These are phyloP conservation scores for Kondoa subrosea DNA, from an alignment of 768 basidiomycete species.

Conservation along the genomic window DNA sequence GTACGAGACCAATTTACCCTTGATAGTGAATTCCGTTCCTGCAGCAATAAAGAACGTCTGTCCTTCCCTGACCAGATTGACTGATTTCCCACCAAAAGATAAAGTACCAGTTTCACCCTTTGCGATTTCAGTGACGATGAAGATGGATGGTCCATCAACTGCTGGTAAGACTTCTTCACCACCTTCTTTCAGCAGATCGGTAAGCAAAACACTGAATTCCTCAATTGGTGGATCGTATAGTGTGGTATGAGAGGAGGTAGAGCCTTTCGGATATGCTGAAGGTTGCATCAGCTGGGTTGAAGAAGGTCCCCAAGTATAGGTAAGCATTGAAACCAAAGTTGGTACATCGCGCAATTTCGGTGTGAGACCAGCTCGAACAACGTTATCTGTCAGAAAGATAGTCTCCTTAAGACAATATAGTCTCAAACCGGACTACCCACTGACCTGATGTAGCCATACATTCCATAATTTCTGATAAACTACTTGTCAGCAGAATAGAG, in stretches of 20 bases:
- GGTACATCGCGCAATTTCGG: conserved; percentile 88
- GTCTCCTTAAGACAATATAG: background rate
- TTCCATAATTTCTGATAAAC: conserved; percentile 69
- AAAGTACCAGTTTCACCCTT: conserved; percentile 20
- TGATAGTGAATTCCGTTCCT: conserved; percentile 42
- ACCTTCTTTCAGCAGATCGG: conserved; percentile 35
- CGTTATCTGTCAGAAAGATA: conserved; percentile 48
- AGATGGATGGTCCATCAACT: conserved; percentile 68
- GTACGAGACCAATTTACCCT: conserved; percentile 42
- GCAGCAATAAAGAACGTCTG: conserved; percentile 73
- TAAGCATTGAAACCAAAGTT: conserved; percentile 71
- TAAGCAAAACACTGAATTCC: conserved; percentile 73
- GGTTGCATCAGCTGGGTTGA: conserved; percentile 55
- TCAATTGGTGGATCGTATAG: conserved; percentile 83
- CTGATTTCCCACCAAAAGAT: conserved; percentile 22
- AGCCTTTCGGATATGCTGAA: conserved; percentile 37
- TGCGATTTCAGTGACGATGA: conserved; percentile 50
- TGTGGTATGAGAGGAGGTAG: conserved; percentile 30
- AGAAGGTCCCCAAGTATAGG: conserved; percentile 57
- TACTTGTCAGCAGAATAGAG: background rate
- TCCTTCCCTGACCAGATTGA: conserved; percentile 43
- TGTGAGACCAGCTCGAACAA: conserved; percentile 92
- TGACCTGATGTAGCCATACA: conserved; percentile 79
- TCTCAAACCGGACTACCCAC: background rate
- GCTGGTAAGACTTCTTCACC: conserved; percentile 43